Percentiles rank a stretch among this genome's conserved stretches.
Evolutionary conservation across 2,329 filamentous ascomycete genomes (phyloP).

Genomic region (Nigrospora osmanthi): DNA sequence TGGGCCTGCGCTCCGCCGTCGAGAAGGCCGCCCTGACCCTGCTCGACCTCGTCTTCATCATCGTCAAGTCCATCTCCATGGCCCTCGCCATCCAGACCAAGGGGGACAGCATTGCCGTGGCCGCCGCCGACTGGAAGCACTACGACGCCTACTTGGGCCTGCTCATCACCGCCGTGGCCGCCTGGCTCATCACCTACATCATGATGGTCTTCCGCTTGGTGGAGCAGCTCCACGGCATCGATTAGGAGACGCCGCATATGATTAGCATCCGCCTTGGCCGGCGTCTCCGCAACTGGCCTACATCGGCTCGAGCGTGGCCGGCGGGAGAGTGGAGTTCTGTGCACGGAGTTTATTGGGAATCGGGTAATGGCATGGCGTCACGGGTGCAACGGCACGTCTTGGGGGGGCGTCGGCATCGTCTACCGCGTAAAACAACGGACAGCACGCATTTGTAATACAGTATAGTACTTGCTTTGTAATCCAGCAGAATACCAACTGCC

Average conservation of each 20-base stretch:
- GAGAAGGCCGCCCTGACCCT: conserved; percentile 87
- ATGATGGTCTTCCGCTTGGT: conserved; percentile 5
- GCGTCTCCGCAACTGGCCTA: no score
- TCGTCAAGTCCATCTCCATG: conserved; percentile 91
- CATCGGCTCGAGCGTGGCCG: no score
- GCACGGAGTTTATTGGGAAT: no score
- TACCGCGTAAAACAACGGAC: no score
- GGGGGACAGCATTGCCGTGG: background rate
- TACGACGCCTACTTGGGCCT: background rate
- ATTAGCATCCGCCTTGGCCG: no score
- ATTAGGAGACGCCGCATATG: background rate
- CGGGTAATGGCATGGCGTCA: no score
- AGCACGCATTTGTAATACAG: no score
- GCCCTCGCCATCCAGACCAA: conserved; percentile 76
- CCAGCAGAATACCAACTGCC: no score
- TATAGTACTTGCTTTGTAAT: no score
- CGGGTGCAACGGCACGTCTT: no score
- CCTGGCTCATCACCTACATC: conserved; percentile 5
- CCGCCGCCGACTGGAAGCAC: background rate
- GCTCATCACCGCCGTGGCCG: conserved; percentile 1
- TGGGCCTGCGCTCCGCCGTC: conserved; percentile 75
- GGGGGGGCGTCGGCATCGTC: no score
- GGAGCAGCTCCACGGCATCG: conserved; percentile 4
- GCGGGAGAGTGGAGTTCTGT: no score
- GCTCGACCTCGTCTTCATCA: conserved; percentile 91